These are phyloP conservation scores for Xylariaceae sp. DNA, from an alignment of 2,329 filamentous ascomycete species.

Conservation along the genomic window DNA sequence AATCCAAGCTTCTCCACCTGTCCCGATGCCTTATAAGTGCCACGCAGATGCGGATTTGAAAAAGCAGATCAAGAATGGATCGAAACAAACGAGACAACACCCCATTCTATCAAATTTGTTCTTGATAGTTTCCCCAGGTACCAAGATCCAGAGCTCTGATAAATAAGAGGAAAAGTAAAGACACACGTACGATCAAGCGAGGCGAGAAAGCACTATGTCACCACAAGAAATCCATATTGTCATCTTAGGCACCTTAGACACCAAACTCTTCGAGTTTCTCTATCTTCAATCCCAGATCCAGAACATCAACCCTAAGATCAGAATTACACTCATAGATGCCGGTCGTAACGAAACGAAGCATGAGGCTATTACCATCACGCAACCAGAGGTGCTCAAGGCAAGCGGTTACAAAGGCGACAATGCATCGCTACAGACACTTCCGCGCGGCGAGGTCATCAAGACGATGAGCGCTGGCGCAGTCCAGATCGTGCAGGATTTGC, in stretches of 20 bases:
- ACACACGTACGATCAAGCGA: too few species aligned
- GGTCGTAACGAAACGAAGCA: conserved; percentile 43
- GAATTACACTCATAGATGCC: conserved; percentile 51
- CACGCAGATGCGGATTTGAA: too few species aligned
- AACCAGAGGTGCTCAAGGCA: conserved; percentile 31
- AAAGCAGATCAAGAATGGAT: too few species aligned
- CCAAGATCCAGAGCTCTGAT: too few species aligned
- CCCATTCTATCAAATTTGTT: too few species aligned
- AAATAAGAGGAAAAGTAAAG: too few species aligned
- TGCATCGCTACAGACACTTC: conserved; percentile 38
- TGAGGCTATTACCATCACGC: conserved; percentile 38
- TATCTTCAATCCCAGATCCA: conserved; percentile 41
- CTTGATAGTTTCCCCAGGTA: too few species aligned
- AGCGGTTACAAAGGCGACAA: conserved; percentile 33
- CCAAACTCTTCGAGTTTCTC: conserved; percentile 57
- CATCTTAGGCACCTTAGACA: conserved; percentile 60
- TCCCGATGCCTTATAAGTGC: too few species aligned
- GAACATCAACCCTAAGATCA: conserved; percentile 35
- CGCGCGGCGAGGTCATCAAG: conserved; percentile 51
- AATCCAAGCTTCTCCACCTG: conserved; percentile 14
- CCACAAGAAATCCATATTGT: conserved; percentile 27
- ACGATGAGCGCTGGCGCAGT: conserved; percentile 49
- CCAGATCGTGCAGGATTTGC: conserved; percentile 38
- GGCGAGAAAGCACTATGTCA: conserved; percentile 18
- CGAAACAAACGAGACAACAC: too few species aligned